These are phyloP conservation scores for Hypomontagnella monticulosa DNA, from an alignment of 495 filamentous ascomycete genomes.

Conservation along the genomic window DNA sequence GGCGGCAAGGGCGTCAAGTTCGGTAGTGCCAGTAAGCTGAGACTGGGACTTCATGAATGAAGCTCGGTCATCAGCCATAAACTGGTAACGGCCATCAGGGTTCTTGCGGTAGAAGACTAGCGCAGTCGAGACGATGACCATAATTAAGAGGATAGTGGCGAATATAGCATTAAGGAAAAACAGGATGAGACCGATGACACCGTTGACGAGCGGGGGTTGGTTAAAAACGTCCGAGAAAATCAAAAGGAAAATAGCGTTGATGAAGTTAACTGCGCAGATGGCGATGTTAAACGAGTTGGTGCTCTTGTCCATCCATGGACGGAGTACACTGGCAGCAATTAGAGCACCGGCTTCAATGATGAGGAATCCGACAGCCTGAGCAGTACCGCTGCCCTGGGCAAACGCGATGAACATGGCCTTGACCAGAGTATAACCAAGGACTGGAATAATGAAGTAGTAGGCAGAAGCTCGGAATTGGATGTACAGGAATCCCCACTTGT, in stretches of 20 bases:
- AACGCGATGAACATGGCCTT: constrained; percentile 95
- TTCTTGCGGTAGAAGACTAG: constrained; percentile 92
- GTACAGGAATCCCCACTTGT: constrained; percentile 99
- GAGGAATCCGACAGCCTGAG: constrained; percentile 85
- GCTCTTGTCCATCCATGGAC: constrained; percentile 99
- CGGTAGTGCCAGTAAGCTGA: constrained; percentile 77
- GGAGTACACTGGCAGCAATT: constrained; percentile 79
- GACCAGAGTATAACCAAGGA: constrained; percentile 79
- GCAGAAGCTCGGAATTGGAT: constrained; percentile 96
- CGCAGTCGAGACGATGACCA: constrained; percentile 85
- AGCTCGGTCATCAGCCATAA: constrained; percentile 94
- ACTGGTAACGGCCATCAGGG: constrained; percentile 94
- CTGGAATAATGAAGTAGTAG: constrained; percentile 94
- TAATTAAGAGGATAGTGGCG: constrained; percentile 82
- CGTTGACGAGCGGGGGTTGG: constrained; percentile 85
- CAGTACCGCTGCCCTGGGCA: constrained; percentile 73
- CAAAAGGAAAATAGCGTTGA: constrained; percentile 87
- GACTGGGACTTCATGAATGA: constrained; percentile 98
- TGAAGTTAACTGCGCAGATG: constrained; percentile 87
- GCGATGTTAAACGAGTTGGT: constrained; percentile 97
- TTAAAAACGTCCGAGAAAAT: constrained; percentile 85
- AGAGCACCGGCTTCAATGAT: constrained; percentile 86
- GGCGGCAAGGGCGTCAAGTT: constrained; percentile 91
- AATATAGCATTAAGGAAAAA: constrained; percentile 93
- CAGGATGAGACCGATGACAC: constrained; percentile 93